These are phyloP conservation scores for Colletotrichum sp. DNA, from an alignment of 2,329 filamentous ascomycete species.

Conservation along the genomic window DNA sequence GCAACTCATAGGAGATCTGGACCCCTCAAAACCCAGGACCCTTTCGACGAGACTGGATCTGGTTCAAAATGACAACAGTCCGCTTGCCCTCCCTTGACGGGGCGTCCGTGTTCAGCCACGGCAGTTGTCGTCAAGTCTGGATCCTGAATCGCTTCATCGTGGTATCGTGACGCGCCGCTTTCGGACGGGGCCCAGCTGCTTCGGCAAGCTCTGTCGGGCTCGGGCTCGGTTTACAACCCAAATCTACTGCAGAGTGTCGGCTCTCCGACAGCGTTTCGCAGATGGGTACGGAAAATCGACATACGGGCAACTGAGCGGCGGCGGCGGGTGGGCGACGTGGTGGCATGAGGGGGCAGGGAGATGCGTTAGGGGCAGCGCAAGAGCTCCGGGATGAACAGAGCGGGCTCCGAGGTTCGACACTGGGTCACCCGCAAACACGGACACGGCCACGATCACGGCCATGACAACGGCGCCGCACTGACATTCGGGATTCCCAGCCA, in stretches of 20 bases:
- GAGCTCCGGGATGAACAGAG: background rate
- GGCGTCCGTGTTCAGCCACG: background rate
- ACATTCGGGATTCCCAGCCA: background rate
- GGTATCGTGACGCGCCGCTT: background rate
- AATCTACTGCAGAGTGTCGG: background rate
- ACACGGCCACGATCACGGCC: slow-evolving; percentile 13
- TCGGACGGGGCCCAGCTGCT: background rate
- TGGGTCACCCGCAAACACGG: background rate
- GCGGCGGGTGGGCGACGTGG: background rate
- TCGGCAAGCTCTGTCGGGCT: background rate
- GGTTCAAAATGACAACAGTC: background rate
- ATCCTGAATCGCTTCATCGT: background rate
- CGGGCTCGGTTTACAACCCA: background rate
- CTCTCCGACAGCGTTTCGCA: background rate
- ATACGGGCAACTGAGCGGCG: background rate
- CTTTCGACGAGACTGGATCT: background rate
- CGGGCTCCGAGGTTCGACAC: background rate
- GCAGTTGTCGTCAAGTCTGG: background rate
- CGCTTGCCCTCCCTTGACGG: background rate
- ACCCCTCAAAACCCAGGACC: background rate
- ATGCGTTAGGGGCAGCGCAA: background rate
- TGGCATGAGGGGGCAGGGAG: background rate
- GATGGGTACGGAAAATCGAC: background rate
- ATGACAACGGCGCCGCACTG: slow-evolving; percentile 8
- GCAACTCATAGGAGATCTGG: background rate